Evolutionary conservation across 768 basidiomycete genomes (phyloP), one percentile per base, ranked within the genome.

Genomic region (Rossbeevera mucosa): DNA sequence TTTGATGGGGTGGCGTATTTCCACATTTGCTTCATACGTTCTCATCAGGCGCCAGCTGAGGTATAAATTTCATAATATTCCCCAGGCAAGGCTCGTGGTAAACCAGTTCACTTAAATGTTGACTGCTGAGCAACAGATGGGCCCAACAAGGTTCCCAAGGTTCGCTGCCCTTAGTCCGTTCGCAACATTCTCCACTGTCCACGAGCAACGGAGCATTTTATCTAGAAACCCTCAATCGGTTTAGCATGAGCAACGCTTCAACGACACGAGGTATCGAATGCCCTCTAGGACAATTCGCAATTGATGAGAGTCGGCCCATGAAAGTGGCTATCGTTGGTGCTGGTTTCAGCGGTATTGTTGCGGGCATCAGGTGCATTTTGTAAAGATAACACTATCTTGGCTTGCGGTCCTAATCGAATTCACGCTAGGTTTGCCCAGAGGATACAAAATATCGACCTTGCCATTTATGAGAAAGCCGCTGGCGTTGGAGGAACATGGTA

Each of bases 401-500:
- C 33, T 33, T 33, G 8, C n/a, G 18, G n/a, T 18, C 18, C n/a
- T 36, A 36, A 18, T n/a, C 4, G 33, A 0, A n/a, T n/a, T 36
- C 33, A 36, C n/a, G 33, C 9, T n/a, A 36, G 33, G 33, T 9
- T 18, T 36, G n/a, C 33, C n/a, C 33, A 36, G 33, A 18, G n/a
- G 33, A 36, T 38, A 38, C 36, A 73, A 41, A 83, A 84, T 55
- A 52, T 84, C 11, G 67, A 79, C 18, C 60, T 86, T 4, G 74
- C 74, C 0, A 76, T 85, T 13, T 85, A 83, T 60, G 84, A 86
- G 50, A 79, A 80, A 51, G 74, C 76, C 47, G 66, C 72, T n/a
- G 78, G 76, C 2, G 70, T 86, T 26, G 84, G 83, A 11, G 84
- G 84, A 2, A 78, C 81, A 2, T 85, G 84, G 84, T 78, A 71